Evolutionary conservation across 2,329 filamentous ascomycete genomes (phyloP).

Genomic region (Fusarium redolens): DNA sequence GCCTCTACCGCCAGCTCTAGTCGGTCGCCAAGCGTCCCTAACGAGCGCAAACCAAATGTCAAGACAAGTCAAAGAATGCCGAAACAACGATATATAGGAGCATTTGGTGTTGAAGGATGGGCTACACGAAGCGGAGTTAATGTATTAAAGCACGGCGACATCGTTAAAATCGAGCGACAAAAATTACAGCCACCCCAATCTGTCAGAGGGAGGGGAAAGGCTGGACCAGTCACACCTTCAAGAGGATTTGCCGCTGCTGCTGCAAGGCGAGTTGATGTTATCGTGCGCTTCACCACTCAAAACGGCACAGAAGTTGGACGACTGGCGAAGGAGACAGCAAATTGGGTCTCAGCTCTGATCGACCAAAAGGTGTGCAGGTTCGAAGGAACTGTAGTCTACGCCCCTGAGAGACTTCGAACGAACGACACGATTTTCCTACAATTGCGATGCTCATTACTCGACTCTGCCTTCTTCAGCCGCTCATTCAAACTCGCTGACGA

Average conservation of each 20-base stretch:
- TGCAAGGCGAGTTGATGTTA: conserved; percentile 79
- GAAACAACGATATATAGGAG: conserved; percentile 79
- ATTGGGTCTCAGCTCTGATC: conserved; percentile 91
- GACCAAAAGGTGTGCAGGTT: conserved; percentile 92
- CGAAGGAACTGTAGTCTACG: conserved; percentile 88
- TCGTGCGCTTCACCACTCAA: conserved; percentile 89
- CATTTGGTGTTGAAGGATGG: conserved; percentile 93
- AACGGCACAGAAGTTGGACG: conserved; percentile 86
- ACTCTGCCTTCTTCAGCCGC: conserved; percentile 75
- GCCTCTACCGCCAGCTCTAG: conserved; percentile 6
- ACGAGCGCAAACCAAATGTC: conserved; percentile 20
- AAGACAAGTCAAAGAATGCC: conserved; percentile 48
- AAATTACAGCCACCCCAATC: conserved; percentile 72
- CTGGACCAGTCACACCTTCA: conserved; percentile 49
- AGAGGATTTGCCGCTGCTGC: conserved; percentile 61
- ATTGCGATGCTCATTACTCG: conserved; percentile 80
- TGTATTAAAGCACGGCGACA: conserved; percentile 82
- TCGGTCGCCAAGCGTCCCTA: conserved; percentile 11
- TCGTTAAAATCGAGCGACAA: conserved; percentile 87
- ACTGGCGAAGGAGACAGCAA: conserved; percentile 85
- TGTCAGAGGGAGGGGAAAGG: conserved; percentile 58
- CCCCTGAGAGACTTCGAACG: conserved; percentile 83
- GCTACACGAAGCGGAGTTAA: conserved; percentile 83
- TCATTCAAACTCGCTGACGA: conserved; percentile 74
- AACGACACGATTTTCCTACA: conserved; percentile 97